phyloP scores from a whole-genome alignment of 169 alveolate genomes.

The Plasmodium vivax region DNA sequence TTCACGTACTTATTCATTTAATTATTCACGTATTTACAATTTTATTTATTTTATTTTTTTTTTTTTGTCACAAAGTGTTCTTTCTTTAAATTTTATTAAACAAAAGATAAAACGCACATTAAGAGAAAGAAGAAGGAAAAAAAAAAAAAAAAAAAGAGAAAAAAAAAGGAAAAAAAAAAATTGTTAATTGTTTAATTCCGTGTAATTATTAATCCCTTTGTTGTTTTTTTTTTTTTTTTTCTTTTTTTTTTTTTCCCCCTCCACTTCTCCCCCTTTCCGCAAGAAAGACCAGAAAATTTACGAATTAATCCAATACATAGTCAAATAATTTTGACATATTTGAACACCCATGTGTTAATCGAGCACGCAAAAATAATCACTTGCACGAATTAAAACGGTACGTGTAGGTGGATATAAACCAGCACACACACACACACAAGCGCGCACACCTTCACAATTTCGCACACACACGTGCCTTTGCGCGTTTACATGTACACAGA shows the following conservation, averaged over 20 bases:
- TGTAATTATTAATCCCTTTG: constrained; percentile 40
- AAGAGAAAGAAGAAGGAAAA: constrained; percentile 5
- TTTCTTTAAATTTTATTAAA: constrained; percentile 19
- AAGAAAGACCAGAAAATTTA: not conserved
- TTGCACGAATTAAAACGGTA: constrained; percentile 7
- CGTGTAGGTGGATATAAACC: not conserved
- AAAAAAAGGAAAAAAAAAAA: constrained; percentile 12
- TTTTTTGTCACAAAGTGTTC: constrained; percentile 24
- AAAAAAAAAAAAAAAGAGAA: constrained; percentile 19
- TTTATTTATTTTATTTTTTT: not conserved
- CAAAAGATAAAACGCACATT: constrained; percentile 3
- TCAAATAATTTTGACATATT: not conserved
- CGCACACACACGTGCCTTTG: not conserved
- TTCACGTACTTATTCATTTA: too few relatives aligned
- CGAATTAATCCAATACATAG: constrained; percentile 23
- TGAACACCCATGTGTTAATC: constrained; percentile 13
- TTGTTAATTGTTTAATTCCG: constrained; percentile 43
- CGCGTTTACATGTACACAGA: not conserved
- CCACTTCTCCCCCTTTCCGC: not conserved
- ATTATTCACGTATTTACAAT: not conserved
- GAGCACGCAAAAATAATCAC: not conserved
- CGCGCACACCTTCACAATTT: constrained; percentile 1
- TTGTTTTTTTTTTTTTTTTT: constrained; percentile 25
- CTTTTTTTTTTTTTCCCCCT: not conserved
- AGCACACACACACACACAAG: not conserved